Conservation (phyloP, 805 yeast species). For the Metschnikowia henanensis region DNA sequence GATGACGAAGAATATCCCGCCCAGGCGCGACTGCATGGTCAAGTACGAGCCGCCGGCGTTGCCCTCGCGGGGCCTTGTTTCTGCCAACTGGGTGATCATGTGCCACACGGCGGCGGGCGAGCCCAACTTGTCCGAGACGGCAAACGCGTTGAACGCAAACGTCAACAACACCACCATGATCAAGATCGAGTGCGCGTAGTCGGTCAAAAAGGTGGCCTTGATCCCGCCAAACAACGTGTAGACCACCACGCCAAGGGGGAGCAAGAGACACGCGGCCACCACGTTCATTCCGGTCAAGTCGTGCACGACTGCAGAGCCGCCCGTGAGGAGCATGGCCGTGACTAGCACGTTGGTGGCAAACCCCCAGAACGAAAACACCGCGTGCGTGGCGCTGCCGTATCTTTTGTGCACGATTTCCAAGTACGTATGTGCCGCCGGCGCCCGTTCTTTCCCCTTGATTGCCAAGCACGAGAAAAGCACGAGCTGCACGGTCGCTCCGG, state of each 20-base stretch:
- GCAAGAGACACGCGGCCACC: conserved; percentile 76
- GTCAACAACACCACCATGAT: conserved; percentile 72
- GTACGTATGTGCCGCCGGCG: conserved; percentile 91
- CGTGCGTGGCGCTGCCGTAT: conserved; percentile 74
- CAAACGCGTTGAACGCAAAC: conserved; percentile 77
- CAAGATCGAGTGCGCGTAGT: conserved; percentile 48
- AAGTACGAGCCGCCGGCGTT: conserved; percentile 85
- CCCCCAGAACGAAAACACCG: conserved; percentile 72
- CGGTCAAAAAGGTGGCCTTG: conserved; percentile 47
- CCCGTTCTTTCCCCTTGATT: conserved; percentile 82
- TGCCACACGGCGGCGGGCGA: conserved; percentile 85
- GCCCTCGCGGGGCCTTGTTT: conserved; percentile 65
- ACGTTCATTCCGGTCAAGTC: conserved; percentile 82
- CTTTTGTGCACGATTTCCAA: conserved; percentile 80
- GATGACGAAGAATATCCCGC: conserved; percentile 88
- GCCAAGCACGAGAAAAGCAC: conserved; percentile 84
- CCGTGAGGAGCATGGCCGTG: conserved; percentile 88
- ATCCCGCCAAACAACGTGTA: conserved; percentile 48
- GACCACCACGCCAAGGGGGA: conserved; percentile 72
- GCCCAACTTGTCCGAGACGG: conserved; percentile 66
- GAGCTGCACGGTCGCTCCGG: conserved; percentile 90
- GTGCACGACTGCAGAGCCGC: conserved; percentile 81
- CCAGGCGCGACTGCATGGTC: conserved; percentile 82
- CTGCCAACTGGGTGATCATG: conserved; percentile 58
- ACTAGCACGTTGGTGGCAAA: conserved; percentile 86